A percentile compares a stretch with the other conserved stretches of the same genome.
Evolutionary conservation across 164 flowering plant genomes (phyloP).

Genomic region (Santalum album): DNA sequence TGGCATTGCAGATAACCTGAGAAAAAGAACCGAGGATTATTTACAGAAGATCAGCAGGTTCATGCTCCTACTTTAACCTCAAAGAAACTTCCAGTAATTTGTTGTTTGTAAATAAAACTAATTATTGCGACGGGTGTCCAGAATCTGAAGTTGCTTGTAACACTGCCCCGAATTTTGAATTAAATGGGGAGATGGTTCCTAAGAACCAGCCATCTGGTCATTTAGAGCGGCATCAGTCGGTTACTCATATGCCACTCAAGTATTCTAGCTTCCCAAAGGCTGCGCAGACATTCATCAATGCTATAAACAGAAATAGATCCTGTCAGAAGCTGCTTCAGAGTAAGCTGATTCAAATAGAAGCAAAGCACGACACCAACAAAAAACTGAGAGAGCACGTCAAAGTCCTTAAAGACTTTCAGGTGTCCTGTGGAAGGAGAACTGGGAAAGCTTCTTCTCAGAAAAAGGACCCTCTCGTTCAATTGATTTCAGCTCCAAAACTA

Average conservation of each 20-base stretch:
- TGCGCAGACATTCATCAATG: constrained; percentile 58
- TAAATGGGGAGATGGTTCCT: no score
- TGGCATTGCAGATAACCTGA: constrained; percentile 21
- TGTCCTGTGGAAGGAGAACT: constrained; percentile 44
- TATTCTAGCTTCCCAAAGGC: constrained; percentile 42
- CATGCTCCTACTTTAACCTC: constrained; percentile 20
- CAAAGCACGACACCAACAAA: constrained; percentile 67
- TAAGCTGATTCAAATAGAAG: constrained; percentile 63
- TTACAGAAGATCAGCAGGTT: constrained; percentile 20
- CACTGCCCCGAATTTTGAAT: constrained; percentile 9
- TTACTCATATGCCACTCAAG: constrained; percentile 14
- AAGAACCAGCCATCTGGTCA: constrained; percentile 17
- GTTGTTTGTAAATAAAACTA: constrained; percentile 19
- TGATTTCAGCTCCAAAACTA: constrained; percentile 46
- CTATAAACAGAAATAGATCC: constrained; percentile 79
- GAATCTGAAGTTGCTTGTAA: constrained; percentile 27
- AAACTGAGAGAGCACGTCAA: constrained; percentile 48
- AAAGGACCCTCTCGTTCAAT: constrained; percentile 57
- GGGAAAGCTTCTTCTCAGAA: constrained; percentile 47
- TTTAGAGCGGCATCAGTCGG: constrained; percentile 23
- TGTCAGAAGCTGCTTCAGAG: constrained; percentile 61
- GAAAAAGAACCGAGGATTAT: constrained; percentile 11
- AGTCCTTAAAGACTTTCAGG: constrained; percentile 62
- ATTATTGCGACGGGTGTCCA: constrained; percentile 31
- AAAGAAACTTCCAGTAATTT: constrained; percentile 27